phyloP scores from a whole-genome alignment of 2,329 filamentous ascomycete genomes.

The Alternaria sp. region DNA sequence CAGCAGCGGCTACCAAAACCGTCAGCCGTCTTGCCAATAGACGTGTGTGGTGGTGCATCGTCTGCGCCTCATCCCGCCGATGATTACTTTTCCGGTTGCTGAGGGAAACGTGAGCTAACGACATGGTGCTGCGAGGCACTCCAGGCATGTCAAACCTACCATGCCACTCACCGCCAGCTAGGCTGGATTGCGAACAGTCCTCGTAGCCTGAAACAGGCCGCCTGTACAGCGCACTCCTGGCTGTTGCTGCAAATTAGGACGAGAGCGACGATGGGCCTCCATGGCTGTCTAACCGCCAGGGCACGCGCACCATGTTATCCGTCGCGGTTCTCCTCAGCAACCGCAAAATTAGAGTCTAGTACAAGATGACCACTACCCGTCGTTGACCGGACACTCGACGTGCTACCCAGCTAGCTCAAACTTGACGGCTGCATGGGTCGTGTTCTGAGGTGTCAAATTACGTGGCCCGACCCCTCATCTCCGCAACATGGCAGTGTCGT shows the following conservation, averaged over 20 bases:
- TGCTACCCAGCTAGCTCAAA: neutral
- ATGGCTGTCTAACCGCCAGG: neutral
- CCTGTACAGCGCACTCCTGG: neutral
- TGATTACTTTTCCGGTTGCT: conserved; percentile 10
- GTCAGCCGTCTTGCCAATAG: conserved; percentile 6
- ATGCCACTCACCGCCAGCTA: neutral
- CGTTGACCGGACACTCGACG: neutral
- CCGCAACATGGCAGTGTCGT: conserved; percentile 4
- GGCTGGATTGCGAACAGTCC: neutral
- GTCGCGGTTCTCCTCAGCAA: neutral
- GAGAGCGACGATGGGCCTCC: neutral
- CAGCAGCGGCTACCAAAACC: conserved; percentile 5
- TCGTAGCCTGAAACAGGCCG: neutral
- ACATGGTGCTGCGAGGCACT: neutral
- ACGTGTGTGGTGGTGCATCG: conserved; percentile 2
- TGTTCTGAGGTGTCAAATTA: conserved; percentile 6
- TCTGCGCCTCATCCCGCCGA: neutral
- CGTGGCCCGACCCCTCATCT: conserved; percentile 14
- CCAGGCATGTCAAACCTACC: neutral
- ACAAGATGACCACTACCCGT: neutral
- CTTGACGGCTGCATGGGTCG: neutral
- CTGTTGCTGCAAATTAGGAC: neutral
- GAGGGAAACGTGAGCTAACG: conserved; percentile 4
- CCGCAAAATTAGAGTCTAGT: neutral
- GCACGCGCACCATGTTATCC: neutral